Percentiles rank a stretch among this genome's conserved stretches.
Conservation (phyloP, 1,284 basidiomycete genomes). For the Coniferiporia sulphurascens region DNA sequence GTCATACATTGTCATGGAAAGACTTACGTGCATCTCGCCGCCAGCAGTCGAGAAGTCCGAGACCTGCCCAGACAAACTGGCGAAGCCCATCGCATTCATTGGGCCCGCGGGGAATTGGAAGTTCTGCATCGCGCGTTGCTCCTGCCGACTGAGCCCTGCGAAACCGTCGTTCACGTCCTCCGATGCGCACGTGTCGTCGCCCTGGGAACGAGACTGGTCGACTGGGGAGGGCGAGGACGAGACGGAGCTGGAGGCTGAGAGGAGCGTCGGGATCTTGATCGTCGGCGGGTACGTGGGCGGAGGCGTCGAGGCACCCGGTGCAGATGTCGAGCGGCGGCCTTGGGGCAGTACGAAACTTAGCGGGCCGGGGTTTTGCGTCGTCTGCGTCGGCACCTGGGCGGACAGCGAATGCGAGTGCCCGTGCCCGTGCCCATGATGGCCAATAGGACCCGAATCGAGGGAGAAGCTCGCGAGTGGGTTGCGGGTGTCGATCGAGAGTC, state of each 20-base stretch:
- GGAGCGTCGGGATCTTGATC: conserved; percentile 8
- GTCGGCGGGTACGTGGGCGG: neutral
- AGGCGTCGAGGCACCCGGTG: conserved; percentile 8
- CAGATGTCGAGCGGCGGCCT: conserved; percentile 10
- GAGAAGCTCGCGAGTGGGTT: conserved; percentile 10
- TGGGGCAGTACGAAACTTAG: conserved; percentile 12
- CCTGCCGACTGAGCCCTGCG: neutral
- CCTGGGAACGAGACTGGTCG: neutral
- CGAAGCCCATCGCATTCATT: conserved; percentile 2
- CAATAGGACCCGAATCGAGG: conserved; percentile 6
- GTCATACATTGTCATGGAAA: neutral
- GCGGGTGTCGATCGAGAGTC: conserved; percentile 10
- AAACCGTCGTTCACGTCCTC: neutral
- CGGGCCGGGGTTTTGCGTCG: conserved; percentile 2
- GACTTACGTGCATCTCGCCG: conserved; percentile 9
- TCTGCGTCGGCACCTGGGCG: conserved; percentile 7
- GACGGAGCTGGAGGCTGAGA: neutral
- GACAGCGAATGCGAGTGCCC: conserved; percentile 12
- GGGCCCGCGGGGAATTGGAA: conserved; percentile 4
- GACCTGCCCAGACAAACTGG: conserved; percentile 13
- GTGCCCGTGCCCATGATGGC: conserved; percentile 8
- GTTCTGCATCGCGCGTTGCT: neutral
- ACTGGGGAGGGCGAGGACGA: neutral
- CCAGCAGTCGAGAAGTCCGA: conserved; percentile 10
- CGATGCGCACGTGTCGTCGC: neutral